Evolutionary conservation across 352 stramenopile species (phyloP).

Genomic region (Phytophthora pini): DNA sequence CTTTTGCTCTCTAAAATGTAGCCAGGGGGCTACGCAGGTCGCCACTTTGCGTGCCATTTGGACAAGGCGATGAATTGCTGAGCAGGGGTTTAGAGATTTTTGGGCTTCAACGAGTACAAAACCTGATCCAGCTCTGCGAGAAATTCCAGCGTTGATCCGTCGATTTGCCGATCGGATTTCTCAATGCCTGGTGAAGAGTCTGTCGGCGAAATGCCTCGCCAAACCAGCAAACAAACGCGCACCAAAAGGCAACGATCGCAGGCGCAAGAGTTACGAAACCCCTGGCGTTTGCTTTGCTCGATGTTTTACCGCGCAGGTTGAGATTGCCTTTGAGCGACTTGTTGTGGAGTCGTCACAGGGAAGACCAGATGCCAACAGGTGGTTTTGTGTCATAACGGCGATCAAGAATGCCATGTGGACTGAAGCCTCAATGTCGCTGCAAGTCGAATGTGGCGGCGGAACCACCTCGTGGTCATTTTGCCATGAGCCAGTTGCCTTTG

Average conservation of each 20-base stretch:
- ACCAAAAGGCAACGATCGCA: neutral
- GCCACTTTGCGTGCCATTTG: conserved; percentile 3
- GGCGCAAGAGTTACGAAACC: neutral
- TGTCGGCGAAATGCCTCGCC: no score
- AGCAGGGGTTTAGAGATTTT: neutral
- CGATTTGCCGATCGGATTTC: conserved; percentile 8
- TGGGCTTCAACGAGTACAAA: conserved; percentile 3
- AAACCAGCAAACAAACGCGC: conserved; percentile 1
- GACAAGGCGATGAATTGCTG: conserved; percentile 5
- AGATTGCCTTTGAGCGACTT: conserved; percentile 6
- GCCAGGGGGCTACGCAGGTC: neutral
- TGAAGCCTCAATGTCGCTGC: neutral
- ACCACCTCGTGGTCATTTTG: neutral
- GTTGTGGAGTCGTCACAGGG: conserved; percentile 17
- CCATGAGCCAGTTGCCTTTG: neutral
- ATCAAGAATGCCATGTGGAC: neutral
- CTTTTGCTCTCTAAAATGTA: conserved; percentile 4
- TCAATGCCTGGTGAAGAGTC: neutral
- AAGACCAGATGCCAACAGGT: conserved; percentile 29
- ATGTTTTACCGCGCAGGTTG: conserved; percentile 19
- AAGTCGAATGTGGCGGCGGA: neutral
- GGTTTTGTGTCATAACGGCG: conserved; percentile 20
- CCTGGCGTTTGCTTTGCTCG: neutral
- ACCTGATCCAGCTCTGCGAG: neutral
- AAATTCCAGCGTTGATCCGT: neutral